Evolutionary conservation across 1,139 yeast genomes (phyloP).

Genomic region (Yamadazyma spencermartinsiae): DNA sequence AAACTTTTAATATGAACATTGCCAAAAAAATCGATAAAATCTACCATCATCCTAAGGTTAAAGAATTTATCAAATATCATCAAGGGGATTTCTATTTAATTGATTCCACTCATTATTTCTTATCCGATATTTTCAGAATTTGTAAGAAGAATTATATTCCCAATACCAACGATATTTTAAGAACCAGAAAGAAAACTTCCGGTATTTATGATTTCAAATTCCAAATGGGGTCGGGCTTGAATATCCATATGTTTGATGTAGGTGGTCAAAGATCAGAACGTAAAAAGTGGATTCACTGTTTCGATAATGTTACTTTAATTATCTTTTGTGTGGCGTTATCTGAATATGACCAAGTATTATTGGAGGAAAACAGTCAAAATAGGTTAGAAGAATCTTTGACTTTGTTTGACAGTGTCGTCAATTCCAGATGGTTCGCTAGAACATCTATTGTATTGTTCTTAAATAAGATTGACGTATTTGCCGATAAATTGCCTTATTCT

Average conservation of each 20-base stretch:
- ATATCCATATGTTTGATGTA: conserved; percentile 84
- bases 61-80: conserved; percentile 54
- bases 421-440: conserved; percentile 91
- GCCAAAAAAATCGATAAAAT: conserved; percentile 48
- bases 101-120: conserved; percentile 85
- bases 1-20: conserved; percentile 44
- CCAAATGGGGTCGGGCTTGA: conserved; percentile 69
- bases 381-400: conserved; percentile 84
- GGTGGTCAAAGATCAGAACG: conserved; percentile 95
- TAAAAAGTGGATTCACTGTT: conserved; percentile 94
- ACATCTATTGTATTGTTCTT: conserved; percentile 83
- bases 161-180: conserved; percentile 69
- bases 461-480: conserved; percentile 87
- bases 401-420: conserved; percentile 85
- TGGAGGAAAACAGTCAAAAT: conserved; percentile 79
- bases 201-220: conserved; percentile 86
- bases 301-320: conserved; percentile 85
- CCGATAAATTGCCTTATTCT: conserved; percentile 77
- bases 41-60: conserved; percentile 60
- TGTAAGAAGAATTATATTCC: conserved; percentile 65
- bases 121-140: conserved; percentile 67
- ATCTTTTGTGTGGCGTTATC: conserved; percentile 89
- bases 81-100: conserved; percentile 78
- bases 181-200: conserved; percentile 86
- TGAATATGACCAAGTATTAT: conserved; percentile 83